Percentiles rank a stretch among this genome's conserved stretches.
phyloP scores from a whole-genome alignment of 306 rosid species.

The Potentilla sterilis region DNA sequence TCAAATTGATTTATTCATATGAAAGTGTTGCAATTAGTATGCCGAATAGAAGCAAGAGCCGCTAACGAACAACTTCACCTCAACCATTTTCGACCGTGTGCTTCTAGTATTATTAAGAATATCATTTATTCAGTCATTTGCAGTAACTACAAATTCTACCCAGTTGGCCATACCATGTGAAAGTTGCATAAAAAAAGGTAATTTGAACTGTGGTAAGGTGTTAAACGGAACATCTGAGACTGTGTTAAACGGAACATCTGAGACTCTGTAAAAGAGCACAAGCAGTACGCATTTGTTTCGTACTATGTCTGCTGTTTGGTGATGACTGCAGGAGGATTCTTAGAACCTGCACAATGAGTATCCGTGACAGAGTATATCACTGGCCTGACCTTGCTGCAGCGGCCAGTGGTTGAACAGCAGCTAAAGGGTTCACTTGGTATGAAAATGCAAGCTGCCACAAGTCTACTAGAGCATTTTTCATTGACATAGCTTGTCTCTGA shows the following conservation, averaged over 20 bases:
- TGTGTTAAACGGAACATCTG: not conserved
- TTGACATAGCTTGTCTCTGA: constrained; percentile 36
- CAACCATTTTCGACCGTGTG: not conserved
- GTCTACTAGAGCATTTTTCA: constrained; percentile 62
- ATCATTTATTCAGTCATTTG: not conserved
- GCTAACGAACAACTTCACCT: not conserved
- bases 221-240: not conserved
- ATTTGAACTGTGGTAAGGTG: not conserved
- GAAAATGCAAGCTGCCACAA: constrained; percentile 93
- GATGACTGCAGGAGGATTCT: not conserved
- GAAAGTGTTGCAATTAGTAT: not conserved
- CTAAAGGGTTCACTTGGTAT: constrained; percentile 83
- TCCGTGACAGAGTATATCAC: not conserved
- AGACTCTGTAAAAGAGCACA: not conserved
- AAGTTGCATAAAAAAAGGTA: not conserved
- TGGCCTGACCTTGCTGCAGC: constrained; percentile 26
- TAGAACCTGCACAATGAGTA: not conserved
- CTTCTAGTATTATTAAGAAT: not conserved
- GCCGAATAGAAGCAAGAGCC: too few relatives aligned
- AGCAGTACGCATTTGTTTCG: not conserved
- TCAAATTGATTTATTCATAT: not conserved
- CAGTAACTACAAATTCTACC: not conserved
- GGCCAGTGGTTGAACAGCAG: constrained; percentile 63
- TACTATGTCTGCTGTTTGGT: not conserved
- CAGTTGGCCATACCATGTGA: not conserved